Conservation (phyloP, 2,329 filamentous ascomycete genomes). For the Fusarium virguliforme region DNA sequence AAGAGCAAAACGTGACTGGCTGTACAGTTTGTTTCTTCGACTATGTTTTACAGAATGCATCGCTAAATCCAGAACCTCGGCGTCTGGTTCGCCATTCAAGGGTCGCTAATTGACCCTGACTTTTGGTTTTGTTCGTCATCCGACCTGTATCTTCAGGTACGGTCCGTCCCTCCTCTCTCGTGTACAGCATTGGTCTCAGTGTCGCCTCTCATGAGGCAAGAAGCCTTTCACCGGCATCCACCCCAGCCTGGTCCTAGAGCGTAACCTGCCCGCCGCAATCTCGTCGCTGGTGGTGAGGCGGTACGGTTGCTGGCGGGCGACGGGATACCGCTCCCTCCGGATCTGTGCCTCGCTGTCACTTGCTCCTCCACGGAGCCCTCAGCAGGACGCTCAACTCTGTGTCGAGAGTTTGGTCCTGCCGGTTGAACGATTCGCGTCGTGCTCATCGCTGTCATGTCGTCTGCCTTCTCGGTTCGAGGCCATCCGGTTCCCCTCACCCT, state of each 20-base stretch:
- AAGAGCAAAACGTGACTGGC: conserved; percentile 6
- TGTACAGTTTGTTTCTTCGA: conserved; percentile 21
- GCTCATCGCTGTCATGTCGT: conserved; percentile 36
- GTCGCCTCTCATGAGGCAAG: conserved; percentile 33
- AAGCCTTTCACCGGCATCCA: conserved; percentile 33
- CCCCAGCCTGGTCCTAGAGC: conserved; percentile 34
- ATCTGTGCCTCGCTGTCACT: conserved; percentile 39
- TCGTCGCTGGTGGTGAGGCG: conserved; percentile 23
- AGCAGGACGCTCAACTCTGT: conserved; percentile 21
- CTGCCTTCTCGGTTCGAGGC: conserved; percentile 40
- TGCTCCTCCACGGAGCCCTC: conserved; percentile 31
- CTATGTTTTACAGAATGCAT: conserved; percentile 27
- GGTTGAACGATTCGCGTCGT: conserved; percentile 23
- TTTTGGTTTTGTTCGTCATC: conserved; percentile 20
- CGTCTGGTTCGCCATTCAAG: conserved; percentile 26
- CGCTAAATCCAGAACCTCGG: conserved; percentile 30
- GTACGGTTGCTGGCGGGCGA: conserved; percentile 31
- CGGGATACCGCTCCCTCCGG: conserved; percentile 30
- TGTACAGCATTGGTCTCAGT: conserved; percentile 33
- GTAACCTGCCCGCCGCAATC: conserved; percentile 38
- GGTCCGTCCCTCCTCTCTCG: conserved; percentile 37
- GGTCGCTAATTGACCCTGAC: conserved; percentile 26
- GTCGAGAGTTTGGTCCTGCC: conserved; percentile 24
- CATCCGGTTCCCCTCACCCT: conserved; percentile 36
- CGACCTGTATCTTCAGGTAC: conserved; percentile 31